phyloP scores from a whole-genome alignment of 2,329 filamentous ascomycete genomes.

The Aspergillus sp. region DNA sequence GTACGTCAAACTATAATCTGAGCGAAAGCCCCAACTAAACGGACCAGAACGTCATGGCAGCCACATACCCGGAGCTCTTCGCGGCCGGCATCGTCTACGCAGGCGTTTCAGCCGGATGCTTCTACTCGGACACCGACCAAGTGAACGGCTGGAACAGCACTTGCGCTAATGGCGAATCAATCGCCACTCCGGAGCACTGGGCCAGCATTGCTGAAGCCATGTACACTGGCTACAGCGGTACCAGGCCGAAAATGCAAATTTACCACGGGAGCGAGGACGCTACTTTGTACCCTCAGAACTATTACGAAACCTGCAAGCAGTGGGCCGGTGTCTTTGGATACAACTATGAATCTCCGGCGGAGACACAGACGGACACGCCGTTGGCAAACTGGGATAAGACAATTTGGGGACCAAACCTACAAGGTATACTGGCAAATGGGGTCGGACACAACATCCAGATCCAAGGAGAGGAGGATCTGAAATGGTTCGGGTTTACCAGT shows the following conservation, averaged over 20 bases:
- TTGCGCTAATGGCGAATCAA: slow-evolving; percentile 26
- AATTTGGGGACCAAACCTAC: slow-evolving; percentile 27
- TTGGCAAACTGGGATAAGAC: slow-evolving; percentile 28
- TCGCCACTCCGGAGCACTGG: slow-evolving; percentile 28
- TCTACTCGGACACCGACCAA: slow-evolving; percentile 23
- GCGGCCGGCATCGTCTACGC: slow-evolving; percentile 30
- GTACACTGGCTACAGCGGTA: slow-evolving; percentile 46
- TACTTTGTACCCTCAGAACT: slow-evolving; percentile 59
- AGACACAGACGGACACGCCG: slow-evolving; percentile 20
- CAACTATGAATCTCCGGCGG: slow-evolving; percentile 23
- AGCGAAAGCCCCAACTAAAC: background rate
- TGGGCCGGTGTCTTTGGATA: slow-evolving; percentile 57
- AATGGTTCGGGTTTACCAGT: slow-evolving; percentile 31
- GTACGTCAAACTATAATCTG: slow-evolving; percentile 7
- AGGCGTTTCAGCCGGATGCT: slow-evolving; percentile 29
- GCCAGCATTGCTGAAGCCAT: slow-evolving; percentile 26
- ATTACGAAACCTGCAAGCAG: slow-evolving; percentile 62
- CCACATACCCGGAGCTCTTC: slow-evolving; percentile 28
- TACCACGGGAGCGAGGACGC: slow-evolving; percentile 61
- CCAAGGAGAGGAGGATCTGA: slow-evolving; percentile 28
- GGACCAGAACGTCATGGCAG: slow-evolving; percentile 27
- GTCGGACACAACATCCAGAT: slow-evolving; percentile 29
- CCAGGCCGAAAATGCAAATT: slow-evolving; percentile 60
- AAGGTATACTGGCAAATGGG: slow-evolving; percentile 30
- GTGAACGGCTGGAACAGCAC: slow-evolving; percentile 30